phyloP scores from a whole-genome alignment of 371 early-diverging fungal genomes.

The Cladochytrium tenue region DNA sequence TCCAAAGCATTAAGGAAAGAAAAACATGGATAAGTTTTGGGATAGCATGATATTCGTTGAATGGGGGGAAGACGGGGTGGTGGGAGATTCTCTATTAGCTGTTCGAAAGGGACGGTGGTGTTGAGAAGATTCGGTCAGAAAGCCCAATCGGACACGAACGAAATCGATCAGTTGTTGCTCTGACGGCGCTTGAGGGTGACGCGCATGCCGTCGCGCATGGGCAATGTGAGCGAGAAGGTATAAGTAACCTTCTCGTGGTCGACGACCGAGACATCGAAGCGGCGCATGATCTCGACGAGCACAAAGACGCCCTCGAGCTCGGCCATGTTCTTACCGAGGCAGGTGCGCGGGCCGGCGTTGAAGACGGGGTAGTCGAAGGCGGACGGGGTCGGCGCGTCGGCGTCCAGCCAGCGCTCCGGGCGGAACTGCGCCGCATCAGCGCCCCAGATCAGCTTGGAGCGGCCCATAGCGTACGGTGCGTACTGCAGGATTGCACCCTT shows the following conservation, averaged over 20 bases:
- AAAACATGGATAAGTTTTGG: too few relatives aligned
- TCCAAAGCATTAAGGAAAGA: too few relatives aligned
- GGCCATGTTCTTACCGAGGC: conserved; percentile 50
- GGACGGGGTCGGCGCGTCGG: conserved; percentile 14
- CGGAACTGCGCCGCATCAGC: conserved; percentile 57
- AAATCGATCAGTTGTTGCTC: too few relatives aligned
- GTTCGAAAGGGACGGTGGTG: too few relatives aligned
- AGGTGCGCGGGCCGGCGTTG: conserved; percentile 72
- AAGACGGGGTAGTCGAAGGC: conserved; percentile 24
- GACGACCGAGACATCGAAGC: conserved; percentile 19
- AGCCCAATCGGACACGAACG: too few relatives aligned
- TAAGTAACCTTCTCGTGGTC: conserved; percentile 20
- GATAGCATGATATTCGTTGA: too few relatives aligned
- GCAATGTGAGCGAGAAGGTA: conserved; percentile 21
- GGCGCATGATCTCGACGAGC: conserved; percentile 15
- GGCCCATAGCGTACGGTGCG: conserved; percentile 61
- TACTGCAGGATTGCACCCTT: conserved; percentile 59
- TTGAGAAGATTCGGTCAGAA: too few relatives aligned
- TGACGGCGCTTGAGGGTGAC: neutral
- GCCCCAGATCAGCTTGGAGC: conserved; percentile 62
- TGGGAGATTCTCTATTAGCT: too few relatives aligned
- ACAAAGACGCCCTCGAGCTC: conserved; percentile 32
- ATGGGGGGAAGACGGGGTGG: neutral
- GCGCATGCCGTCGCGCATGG: conserved; percentile 21
- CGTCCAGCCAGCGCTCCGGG: conserved; percentile 62